A percentile compares a stretch with the other conserved stretches of the same genome.
Conservation (phyloP, 148 eudicot species). For the Camellia lanceoleosa region DNA sequence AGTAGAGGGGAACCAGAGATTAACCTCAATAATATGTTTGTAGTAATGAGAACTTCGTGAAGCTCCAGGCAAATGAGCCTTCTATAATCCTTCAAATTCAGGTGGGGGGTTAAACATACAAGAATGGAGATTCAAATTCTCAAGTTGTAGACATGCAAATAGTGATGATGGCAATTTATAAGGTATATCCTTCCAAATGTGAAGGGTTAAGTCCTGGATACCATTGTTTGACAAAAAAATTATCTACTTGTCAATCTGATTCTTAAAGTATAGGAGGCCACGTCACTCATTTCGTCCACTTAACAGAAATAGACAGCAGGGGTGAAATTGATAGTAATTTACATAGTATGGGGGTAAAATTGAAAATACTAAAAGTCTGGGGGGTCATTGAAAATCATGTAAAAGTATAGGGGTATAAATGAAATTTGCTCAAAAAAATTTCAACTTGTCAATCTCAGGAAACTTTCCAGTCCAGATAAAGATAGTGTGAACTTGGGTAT, state of each 20-base stretch:
- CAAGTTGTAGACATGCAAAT: background rate
- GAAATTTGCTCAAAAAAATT: background rate
- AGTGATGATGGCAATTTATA: constrained; percentile 13
- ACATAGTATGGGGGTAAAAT: no score
- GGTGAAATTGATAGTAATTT: no score
- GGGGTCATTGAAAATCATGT: no score
- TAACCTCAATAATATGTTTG: background rate
- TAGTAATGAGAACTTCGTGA: background rate
- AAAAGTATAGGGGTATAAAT: no score
- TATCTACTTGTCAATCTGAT: background rate
- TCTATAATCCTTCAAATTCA: background rate
- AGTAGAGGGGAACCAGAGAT: constrained; percentile 12
- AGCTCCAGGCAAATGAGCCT: constrained; percentile 9
- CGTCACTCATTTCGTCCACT: no score
- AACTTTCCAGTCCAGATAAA: background rate
- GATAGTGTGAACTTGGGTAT: constrained; percentile 1
- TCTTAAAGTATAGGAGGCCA: no score
- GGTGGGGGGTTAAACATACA: background rate
- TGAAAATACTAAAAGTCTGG: no score
- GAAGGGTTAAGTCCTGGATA: background rate
- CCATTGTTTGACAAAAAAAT: background rate
- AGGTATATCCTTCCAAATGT: background rate
- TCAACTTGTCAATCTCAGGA: background rate
- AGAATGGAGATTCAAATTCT: background rate
- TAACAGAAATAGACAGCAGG: no score